Base-by-base conservation (phyloP, 208 protist genomes). In the Angomonas ambiguus region DNA sequence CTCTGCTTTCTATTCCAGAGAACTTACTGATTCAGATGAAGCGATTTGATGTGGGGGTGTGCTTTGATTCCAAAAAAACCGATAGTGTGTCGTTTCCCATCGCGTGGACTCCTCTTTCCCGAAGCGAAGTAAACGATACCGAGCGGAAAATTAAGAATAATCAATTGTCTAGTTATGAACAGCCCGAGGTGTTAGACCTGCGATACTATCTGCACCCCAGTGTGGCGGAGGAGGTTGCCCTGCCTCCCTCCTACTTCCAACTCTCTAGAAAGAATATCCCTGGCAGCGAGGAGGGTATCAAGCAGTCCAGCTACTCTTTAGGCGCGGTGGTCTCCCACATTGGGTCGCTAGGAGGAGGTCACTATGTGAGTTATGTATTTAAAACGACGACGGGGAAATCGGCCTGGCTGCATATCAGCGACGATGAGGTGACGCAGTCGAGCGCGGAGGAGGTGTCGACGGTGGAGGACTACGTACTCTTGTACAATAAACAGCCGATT, bases 21-120 rank as follows among this genome's bases (percentile, higher is more conserved):
- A 90, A 87, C 55, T 76, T 97, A 0, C 34, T 95, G 2, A 22
- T 95, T 18, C 85, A 95, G 49, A 89, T 97, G 84, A 97, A 97
- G 72, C 84, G 92, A 33, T 95, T 93, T 72, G 71, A 88, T 13
- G 68, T 77, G 1, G 87, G 87, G 5, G 42, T 63, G 5, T 91
- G 76, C 71, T 93, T 93, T 42, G 76, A 84, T 62, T 78, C 65
- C 49, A 97, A 97, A 33, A 97, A 94, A 48, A 81, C 65, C 0
- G 86, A 95, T 65, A 55, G 76, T 2, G 87, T 97, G 4, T 71
- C 83, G 48, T 97, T 95, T 49, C 92, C 92, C 2, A 57, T 84
- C 24, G 80, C 83, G 25, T 96, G 87, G 87, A 35, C 58, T 2
- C 69, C 81, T 31, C 68, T 83, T 27, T 62, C 72, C 1, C 60